Base-by-base conservation (phyloP, 2,329 filamentous ascomycete species). In the Neonectria coccinea region DNA sequence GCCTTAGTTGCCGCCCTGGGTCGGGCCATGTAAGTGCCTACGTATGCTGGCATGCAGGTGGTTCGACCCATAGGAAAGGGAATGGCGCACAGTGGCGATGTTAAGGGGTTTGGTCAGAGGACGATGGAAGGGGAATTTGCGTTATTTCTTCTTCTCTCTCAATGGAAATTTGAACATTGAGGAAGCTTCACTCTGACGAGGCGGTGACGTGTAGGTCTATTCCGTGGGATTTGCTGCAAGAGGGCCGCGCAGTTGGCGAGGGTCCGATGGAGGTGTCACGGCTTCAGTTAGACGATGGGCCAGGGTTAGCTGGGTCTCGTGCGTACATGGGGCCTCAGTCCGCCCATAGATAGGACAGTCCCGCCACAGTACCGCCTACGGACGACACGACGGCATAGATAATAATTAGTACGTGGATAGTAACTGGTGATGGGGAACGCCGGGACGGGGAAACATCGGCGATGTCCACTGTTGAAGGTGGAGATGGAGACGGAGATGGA, bases 41-140 rank as follows among this genome's bases (percentile, higher is more conserved):
- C 59, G 59, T 62, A 57, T 53, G 53, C 59, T 53, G 53, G 39
- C 54, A 52, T 57, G 59, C 18, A 50, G 27, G 59, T 47, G 29
- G 47, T 53, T 41, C 41, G 53, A 57, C 59, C 59, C 59, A 62
- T 47, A 56, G 14, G 12, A 20, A 41, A 16, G 25, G 29, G 12
- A 48, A 48, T n/a, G 22, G 45, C 22, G n/a, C 47, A 57, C 20
- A 5, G 51, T 12, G 33, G 45, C 47, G 14, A 16, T 50, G 39
- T 18, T 20, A 27, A 14, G 31, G 12, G 29, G n/a, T 16, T 22
- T 29, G 27, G 12, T 18, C 9, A 3, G 16, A 12, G n/a, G 50
- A 22, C 14, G 18, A 36, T 12, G 11, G 18, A 31, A 14, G 50
- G 18, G 20, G 20, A 1, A 12, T 7, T 41, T 5, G 20, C 5